phyloP scores from a whole-genome alignment of 2,329 filamentous ascomycete genomes.

The Aspergillus transmontanensis region DNA sequence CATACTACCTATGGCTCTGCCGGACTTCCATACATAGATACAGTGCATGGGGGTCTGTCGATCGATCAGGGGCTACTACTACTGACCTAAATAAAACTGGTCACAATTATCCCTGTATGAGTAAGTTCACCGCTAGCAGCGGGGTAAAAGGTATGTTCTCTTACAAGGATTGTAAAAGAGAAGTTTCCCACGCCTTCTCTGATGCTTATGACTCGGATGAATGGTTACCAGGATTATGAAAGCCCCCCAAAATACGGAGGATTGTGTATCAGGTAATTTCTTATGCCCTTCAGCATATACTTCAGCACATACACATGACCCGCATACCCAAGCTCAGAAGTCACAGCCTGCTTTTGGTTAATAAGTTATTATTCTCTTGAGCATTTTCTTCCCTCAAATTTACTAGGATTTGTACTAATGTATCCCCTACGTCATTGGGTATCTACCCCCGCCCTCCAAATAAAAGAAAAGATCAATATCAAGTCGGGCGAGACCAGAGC shows the following conservation, averaged over 20 bases:
- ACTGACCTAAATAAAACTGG: background rate
- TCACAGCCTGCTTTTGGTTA: background rate
- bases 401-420: background rate
- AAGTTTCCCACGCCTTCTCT: background rate
- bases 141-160: background rate
- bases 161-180: background rate
- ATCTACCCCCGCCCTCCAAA: background rate
- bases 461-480: background rate
- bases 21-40: background rate
- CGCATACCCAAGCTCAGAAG: background rate
- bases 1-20: background rate
- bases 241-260: background rate
- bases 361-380: background rate
- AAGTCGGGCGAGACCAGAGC: background rate
- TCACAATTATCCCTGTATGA: background rate
- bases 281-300: background rate
- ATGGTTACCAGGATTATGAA: background rate
- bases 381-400: background rate
- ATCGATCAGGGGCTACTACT: background rate
- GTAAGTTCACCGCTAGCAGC: conserved; percentile 1
- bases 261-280: background rate
- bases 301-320: background rate
- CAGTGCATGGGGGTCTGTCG: background rate
- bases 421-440: background rate
- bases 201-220: no score